These are phyloP conservation scores for Theobroma cacao DNA, from an alignment of 345 rosid genomes.

Conservation along the genomic window DNA sequence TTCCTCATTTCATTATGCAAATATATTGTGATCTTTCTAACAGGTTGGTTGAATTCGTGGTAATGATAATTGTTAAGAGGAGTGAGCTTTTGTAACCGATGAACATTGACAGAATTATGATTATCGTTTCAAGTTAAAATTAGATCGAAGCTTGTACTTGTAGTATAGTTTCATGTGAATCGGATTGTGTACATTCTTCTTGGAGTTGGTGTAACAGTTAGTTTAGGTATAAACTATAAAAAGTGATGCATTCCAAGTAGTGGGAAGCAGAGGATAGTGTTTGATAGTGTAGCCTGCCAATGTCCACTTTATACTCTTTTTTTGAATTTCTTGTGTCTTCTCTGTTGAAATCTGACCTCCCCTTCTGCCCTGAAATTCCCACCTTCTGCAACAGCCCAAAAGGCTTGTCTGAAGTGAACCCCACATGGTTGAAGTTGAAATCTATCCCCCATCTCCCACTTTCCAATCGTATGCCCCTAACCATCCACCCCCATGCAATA, in stretches of 20 bases:
- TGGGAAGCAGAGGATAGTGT: conserved; percentile 23
- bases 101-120: conserved; percentile 5
- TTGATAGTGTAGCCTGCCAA: conserved; percentile 17
- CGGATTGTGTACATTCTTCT: neutral
- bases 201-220: neutral
- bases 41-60: neutral
- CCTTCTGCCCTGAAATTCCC: conserved; percentile 21
- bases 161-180: neutral
- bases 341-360: conserved; percentile 15
- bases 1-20: conserved; percentile 1
- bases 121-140: neutral
- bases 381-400: conserved; percentile 5
- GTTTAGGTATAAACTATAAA: neutral
- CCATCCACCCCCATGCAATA: conserved; percentile 25
- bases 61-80: neutral
- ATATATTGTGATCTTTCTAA: neutral
- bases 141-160: neutral
- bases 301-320: neutral
- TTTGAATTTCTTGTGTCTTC: conserved; percentile 4
- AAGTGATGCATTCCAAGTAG: neutral
- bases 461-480: neutral
- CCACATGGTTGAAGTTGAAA: conserved; percentile 30
- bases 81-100: neutral
- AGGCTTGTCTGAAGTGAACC: conserved; percentile 27
- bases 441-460: conserved; percentile 25